phyloP scores from a whole-genome alignment of 371 early-diverging fungal genomes.

The Batkoa obscura region DNA sequence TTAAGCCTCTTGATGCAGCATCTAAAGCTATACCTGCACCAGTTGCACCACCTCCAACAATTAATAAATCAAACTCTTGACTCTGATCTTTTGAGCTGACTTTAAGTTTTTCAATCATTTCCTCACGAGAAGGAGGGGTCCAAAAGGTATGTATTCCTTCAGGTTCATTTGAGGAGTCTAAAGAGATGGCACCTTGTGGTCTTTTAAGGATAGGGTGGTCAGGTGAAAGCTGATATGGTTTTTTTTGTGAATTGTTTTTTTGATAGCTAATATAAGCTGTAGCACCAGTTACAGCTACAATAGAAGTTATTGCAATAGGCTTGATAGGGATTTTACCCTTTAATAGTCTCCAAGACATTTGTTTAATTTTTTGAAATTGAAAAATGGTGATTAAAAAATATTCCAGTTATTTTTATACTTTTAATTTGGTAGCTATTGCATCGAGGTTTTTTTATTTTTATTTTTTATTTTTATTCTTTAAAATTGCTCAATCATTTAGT shows the following conservation, averaged over 20 bases:
- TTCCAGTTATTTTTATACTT: too few species aligned
- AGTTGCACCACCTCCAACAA: conserved; percentile 97
- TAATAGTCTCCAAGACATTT: too few species aligned
- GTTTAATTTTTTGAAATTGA: too few species aligned
- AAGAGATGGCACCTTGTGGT: not conserved
- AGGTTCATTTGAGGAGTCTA: not conserved
- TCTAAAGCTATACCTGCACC: conserved; percentile 96
- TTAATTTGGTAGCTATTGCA: too few species aligned
- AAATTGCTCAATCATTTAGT: too few species aligned
- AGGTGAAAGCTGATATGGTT: not conserved
- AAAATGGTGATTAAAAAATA: too few species aligned
- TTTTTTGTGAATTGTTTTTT: not conserved
- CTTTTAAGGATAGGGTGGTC: not conserved
- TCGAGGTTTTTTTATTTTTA: too few species aligned
- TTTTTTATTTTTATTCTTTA: too few species aligned
- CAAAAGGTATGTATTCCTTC: conserved; percentile 29
- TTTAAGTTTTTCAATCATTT: conserved; percentile 45
- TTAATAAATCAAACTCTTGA: conserved; percentile 62
- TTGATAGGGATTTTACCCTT: not conserved
- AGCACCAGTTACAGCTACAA: not conserved
- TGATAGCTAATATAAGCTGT: not conserved
- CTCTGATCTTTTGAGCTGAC: conserved; percentile 9
- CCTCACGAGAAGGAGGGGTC: conserved; percentile 47
- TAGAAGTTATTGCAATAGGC: not conserved
- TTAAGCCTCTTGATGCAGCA: conserved; percentile 91